Evolutionary conservation across 345 rosid species (phyloP).

Genomic region (Lenwebbia sp.): DNA sequence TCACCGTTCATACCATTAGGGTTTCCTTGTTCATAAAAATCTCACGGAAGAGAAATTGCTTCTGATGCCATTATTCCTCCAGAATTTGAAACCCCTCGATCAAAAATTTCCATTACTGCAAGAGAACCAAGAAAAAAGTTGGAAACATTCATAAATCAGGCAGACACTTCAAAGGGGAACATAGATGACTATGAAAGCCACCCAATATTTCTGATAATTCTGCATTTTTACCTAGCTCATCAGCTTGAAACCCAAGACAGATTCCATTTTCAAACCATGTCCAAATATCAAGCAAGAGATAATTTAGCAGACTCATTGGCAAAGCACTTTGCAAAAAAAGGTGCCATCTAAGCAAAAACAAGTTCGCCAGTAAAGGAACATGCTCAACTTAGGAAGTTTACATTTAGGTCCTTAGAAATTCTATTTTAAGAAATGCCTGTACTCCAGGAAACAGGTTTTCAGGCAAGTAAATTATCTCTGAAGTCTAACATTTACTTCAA

Average conservation of each 20-base stretch:
- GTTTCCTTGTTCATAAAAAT: neutral
- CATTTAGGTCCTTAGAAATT: no score
- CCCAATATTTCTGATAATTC: no score
- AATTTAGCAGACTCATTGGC: neutral
- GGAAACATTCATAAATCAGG: neutral
- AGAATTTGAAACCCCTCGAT: neutral
- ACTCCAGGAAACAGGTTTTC: no score
- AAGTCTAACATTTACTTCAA: no score
- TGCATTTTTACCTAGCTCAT: neutral
- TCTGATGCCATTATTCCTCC: neutral
- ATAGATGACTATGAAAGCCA: no score
- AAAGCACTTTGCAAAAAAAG: neutral
- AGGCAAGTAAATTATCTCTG: neutral
- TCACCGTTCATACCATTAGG: neutral
- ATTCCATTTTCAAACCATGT: neutral
- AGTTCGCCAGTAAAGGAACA: neutral
- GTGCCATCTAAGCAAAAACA: neutral
- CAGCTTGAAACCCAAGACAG: neutral
- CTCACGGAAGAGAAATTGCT: neutral
- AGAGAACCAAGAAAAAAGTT: neutral
- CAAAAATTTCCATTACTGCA: neutral
- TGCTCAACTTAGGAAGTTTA: neutral
- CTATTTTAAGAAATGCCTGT: no score
- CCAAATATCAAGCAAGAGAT: neutral
- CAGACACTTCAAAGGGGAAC: neutral